Evolutionary conservation across 805 yeast species (phyloP), one percentile per base, ranked within the genome.

Genomic region (Saccharomycopsis sp.): DNA sequence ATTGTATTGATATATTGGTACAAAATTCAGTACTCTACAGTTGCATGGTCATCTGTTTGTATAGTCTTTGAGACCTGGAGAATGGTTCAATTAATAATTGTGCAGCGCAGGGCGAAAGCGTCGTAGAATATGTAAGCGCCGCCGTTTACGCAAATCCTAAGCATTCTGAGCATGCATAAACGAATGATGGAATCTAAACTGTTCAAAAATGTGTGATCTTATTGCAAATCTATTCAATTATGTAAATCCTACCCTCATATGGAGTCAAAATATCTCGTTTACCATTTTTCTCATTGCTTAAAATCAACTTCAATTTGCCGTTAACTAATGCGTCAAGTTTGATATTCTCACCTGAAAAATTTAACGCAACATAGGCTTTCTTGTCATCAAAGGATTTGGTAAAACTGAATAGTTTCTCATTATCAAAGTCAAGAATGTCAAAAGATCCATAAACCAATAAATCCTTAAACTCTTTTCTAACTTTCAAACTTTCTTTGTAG

Each of bases 381-480:
- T 61, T 53, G n/a, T 53, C 59, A 16, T 55, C 62, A 39, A 50
- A 52, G 20, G 57, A 54, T 61, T 75, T 74, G 31, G 61, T 53
- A 57, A 59, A 74, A 6, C 69, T 59, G 54, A 74, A 72, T 3
- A 64, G 53, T 47, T 68, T 53, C 33, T 60, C 59, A 56, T 71
- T 66, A 19, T 69, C 70, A 48, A 56, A 56, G 54, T 75, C 77
- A 44, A 68, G 53, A 34, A 70, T 57, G 42, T 66, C 65, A 47
- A 74, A 67, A 32, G 56, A 56, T 20, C 81, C 81, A 54, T 71
- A 68, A 34, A 67, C 62, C 41, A 73, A 58, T 13, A 67, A 50
- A 33, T 72, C 74, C 51, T 64, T 65, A 60, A 66, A 56, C 36
- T 58, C 56, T 56, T 71, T 72, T 61, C 81, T 70, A 9, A 65